A percentile compares a stretch with the other conserved stretches of the same genome.
phyloP scores from a whole-genome alignment of 495 filamentous ascomycete species.

The Penicillium taxi region DNA sequence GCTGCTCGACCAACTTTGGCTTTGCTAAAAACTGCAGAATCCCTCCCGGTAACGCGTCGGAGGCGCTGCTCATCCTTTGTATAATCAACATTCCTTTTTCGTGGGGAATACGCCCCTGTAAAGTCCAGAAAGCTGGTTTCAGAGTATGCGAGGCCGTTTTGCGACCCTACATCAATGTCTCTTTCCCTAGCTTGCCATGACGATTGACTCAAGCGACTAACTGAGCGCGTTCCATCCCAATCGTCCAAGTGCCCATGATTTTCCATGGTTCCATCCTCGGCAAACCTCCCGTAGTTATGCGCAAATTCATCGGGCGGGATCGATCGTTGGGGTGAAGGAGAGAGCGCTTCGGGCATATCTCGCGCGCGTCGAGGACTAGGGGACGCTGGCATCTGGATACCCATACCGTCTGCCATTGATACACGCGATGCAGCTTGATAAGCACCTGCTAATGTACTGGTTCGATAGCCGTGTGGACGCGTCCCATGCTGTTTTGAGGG shows the following conservation, averaged over 20 bases:
- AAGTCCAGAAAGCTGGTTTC: constrained; percentile 27
- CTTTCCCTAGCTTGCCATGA: constrained; percentile 20
- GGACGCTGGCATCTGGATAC: constrained; percentile 9
- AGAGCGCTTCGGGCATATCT: constrained; percentile 6
- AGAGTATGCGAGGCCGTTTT: constrained; percentile 13
- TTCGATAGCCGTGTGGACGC: constrained; percentile 25
- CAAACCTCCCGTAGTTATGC: constrained; percentile 40
- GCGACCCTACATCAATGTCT: constrained; percentile 4
- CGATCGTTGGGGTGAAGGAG: constrained; percentile 22
- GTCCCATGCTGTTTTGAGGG: constrained; percentile 23
- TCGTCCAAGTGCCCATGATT: constrained; percentile 28
- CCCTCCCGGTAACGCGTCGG: constrained; percentile 34
- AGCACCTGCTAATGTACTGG: constrained; percentile 32
- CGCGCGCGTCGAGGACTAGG: constrained; percentile 15
- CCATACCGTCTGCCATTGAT: constrained; percentile 19
- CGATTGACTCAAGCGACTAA: constrained; percentile 17
- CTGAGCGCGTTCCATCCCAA: constrained; percentile 12
- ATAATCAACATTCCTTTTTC: constrained; percentile 29
- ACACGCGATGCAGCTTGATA: constrained; percentile 23
- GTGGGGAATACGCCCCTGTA: constrained; percentile 22
- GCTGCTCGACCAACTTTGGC: constrained; percentile 28
- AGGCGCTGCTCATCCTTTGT: constrained; percentile 40
- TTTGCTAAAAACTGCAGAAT: constrained; percentile 42
- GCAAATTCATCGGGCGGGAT: constrained; percentile 37
- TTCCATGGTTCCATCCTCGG: constrained; percentile 35